Evolutionary conservation across 2,329 filamentous ascomycete genomes (phyloP).

Genomic region (Clarireedia monteithiana): DNA sequence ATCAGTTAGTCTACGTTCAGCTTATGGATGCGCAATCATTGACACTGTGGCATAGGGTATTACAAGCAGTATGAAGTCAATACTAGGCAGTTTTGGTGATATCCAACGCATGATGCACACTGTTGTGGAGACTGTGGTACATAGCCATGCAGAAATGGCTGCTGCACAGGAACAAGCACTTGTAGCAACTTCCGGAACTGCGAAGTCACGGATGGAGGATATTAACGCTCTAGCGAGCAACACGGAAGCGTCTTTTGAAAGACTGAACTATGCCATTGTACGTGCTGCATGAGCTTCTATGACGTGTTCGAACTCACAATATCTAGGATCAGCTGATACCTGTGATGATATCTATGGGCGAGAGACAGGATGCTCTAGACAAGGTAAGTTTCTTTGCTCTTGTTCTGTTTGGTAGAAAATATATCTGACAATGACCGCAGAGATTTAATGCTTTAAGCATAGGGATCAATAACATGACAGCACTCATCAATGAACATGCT

Average conservation of each 20-base stretch:
- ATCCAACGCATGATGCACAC: slow-evolving; percentile 14
- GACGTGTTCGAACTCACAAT: slow-evolving; percentile 5
- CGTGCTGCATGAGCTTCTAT: neutral
- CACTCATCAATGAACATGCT: slow-evolving; percentile 18
- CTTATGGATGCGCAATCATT: neutral
- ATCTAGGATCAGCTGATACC: slow-evolving; percentile 15
- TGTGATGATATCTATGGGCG: slow-evolving; percentile 15
- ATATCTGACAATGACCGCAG: slow-evolving; percentile 10
- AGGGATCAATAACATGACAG: slow-evolving; percentile 21
- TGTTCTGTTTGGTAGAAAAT: neutral
- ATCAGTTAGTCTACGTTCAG: neutral
- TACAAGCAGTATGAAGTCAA: slow-evolving; percentile 3
- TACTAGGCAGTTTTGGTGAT: slow-evolving; percentile 11
- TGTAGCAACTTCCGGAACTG: slow-evolving; percentile 14
- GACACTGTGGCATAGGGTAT: neutral
- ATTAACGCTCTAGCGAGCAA: slow-evolving; percentile 19
- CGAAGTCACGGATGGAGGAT: slow-evolving; percentile 15
- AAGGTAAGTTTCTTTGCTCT: slow-evolving; percentile 13
- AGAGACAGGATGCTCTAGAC: slow-evolving; percentile 21
- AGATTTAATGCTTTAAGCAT: slow-evolving; percentile 15
- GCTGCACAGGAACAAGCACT: slow-evolving; percentile 24
- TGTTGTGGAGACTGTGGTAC: slow-evolving; percentile 11
- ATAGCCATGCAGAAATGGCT: slow-evolving; percentile 25
- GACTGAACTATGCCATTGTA: slow-evolving; percentile 18
- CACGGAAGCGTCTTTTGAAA: slow-evolving; percentile 15